These are phyloP conservation scores for Tolypocladium ophioglossoides DNA, from an alignment of 2,329 filamentous ascomycete species.

Conservation along the genomic window DNA sequence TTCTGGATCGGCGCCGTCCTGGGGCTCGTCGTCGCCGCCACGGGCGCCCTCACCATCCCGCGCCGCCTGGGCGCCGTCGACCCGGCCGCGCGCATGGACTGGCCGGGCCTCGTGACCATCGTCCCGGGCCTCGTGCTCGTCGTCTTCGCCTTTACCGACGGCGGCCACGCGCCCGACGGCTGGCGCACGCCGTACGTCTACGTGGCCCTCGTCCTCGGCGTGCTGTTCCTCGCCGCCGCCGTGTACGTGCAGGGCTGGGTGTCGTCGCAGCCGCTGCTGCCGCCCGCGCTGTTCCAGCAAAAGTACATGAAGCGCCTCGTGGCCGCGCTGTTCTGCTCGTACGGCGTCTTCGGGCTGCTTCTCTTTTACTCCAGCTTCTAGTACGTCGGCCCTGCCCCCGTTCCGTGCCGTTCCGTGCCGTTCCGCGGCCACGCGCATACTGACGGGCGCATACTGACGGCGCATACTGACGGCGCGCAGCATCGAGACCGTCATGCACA, in stretches of 20 bases:
- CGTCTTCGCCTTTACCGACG: slow-evolving; percentile 67
- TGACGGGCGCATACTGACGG: too few species aligned
- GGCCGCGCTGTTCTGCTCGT: slow-evolving; percentile 51
- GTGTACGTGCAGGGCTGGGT: slow-evolving; percentile 66
- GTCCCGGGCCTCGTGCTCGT: slow-evolving; percentile 57
- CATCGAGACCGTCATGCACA: slow-evolving; percentile 49
- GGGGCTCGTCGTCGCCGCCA: slow-evolving; percentile 34
- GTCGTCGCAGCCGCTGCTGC: slow-evolving; percentile 56
- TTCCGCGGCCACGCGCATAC: too few species aligned
- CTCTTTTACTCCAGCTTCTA: slow-evolving; percentile 62
- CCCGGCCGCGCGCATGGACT: slow-evolving; percentile 49
- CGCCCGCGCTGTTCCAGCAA: slow-evolving; percentile 57
- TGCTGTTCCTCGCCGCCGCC: slow-evolving; percentile 45
- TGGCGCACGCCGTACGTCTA: slow-evolving; percentile 69
- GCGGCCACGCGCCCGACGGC: slow-evolving; percentile 53
- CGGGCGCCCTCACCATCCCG: slow-evolving; percentile 30
- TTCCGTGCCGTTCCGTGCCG: too few species aligned
- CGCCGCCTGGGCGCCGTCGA: slow-evolving; percentile 16
- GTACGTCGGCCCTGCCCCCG: too few species aligned
- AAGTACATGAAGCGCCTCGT: slow-evolving; percentile 58
- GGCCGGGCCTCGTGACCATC: slow-evolving; percentile 49
- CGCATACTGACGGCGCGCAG: too few species aligned
- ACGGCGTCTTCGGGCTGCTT: slow-evolving; percentile 58
- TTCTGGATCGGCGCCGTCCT: slow-evolving; percentile 52
- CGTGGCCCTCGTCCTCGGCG: slow-evolving; percentile 52